These are phyloP conservation scores for Heterobasidion occidentale DNA, from an alignment of 1,284 basidiomycete genomes.

Conservation along the genomic window DNA sequence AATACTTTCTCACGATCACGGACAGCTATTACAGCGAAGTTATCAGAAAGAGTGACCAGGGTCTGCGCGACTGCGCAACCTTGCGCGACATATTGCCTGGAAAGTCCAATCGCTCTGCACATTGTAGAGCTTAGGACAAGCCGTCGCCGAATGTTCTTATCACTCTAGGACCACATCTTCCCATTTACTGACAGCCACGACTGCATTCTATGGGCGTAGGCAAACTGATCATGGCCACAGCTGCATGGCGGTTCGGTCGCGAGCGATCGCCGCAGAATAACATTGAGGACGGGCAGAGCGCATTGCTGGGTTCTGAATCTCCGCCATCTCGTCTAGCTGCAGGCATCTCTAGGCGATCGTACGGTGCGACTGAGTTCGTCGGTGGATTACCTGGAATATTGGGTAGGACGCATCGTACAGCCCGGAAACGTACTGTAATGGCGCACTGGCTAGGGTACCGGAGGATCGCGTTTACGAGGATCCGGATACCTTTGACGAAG, in stretches of 20 bases:
- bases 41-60: too few species aligned
- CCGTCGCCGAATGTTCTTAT: background rate
- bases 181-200: background rate
- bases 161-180: background rate
- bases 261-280: background rate
- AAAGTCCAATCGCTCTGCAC: background rate
- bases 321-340: background rate
- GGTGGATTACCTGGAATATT: background rate
- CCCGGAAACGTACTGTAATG: constrained; percentile 26
- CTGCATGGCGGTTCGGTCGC: background rate
- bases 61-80: too few species aligned
- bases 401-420: constrained; percentile 15
- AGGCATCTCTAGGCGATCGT: constrained; percentile 4
- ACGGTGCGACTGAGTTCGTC: constrained; percentile 3
- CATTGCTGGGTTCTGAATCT: background rate
- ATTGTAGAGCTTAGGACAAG: background rate
- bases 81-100: too few species aligned
- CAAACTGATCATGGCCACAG: background rate
- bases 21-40: too few species aligned
- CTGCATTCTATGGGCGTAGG: background rate
- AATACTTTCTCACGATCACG: too few species aligned
- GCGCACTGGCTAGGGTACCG: constrained; percentile 32
- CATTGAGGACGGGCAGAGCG: background rate
- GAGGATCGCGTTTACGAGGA: constrained; percentile 34
- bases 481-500: constrained; percentile 16